Conservation (phyloP, 306 rosid genomes). For the Mucuna pruriens region DNA sequence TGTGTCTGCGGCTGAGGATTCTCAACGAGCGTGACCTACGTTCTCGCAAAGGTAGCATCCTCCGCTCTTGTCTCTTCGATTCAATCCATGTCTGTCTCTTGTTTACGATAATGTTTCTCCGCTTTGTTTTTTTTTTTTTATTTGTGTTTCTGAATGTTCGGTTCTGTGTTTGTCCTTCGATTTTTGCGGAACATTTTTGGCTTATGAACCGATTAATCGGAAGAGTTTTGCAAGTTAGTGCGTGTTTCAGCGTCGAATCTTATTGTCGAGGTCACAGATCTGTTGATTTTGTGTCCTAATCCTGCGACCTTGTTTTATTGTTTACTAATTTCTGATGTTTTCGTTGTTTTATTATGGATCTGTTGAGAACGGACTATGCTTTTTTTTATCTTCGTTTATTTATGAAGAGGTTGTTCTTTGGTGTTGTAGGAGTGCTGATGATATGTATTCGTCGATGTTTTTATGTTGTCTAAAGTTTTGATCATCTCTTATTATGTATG, state of each 20-base stretch:
- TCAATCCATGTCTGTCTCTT: not conserved
- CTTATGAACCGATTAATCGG: not conserved
- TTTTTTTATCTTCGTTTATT: not conserved
- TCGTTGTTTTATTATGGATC: not conserved
- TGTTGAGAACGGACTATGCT: not conserved
- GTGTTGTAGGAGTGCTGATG: too few species aligned
- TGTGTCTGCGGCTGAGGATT: conserved; percentile 36
- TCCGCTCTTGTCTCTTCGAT: not conserved
- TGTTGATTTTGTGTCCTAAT: not conserved
- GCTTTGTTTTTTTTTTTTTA: not conserved
- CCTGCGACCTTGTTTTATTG: not conserved
- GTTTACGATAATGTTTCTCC: not conserved
- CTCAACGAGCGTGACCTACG: conserved; percentile 15
- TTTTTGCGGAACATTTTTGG: not conserved
- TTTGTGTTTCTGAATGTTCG: not conserved
- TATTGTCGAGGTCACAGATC: not conserved
- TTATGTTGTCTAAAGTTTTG: not conserved
- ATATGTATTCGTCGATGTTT: not conserved
- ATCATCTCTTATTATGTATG: not conserved
- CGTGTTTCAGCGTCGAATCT: not conserved
- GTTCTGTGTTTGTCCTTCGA: not conserved
- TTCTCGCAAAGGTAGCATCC: conserved; percentile 9
- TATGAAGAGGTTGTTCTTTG: not conserved
- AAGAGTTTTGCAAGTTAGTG: not conserved
- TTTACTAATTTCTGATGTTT: not conserved